These are phyloP conservation scores for Xylariales sp. DNA, from an alignment of 2,329 filamentous ascomycete species.

Conservation along the genomic window DNA sequence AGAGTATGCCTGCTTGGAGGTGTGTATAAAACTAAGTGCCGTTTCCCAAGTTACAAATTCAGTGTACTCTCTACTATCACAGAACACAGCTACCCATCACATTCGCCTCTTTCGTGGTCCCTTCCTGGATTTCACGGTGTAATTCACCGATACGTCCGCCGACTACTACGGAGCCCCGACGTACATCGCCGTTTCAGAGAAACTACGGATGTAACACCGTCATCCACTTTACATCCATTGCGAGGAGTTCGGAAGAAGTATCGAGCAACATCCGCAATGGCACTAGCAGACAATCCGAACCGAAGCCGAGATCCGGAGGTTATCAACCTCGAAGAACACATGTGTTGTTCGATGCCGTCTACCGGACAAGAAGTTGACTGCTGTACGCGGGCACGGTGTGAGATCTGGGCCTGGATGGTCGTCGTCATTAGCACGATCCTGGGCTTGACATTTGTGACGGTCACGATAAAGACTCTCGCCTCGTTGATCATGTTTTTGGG, in stretches of 20 bases:
- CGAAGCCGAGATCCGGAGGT: neutral
- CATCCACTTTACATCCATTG: neutral
- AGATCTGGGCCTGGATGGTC: neutral
- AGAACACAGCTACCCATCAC: no score
- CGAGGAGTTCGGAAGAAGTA: neutral
- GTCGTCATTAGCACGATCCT: neutral
- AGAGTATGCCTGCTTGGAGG: neutral
- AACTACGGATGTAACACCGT: neutral
- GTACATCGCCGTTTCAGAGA: neutral
- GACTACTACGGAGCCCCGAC: neutral
- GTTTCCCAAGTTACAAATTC: neutral
- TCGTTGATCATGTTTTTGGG: neutral
- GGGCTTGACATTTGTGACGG: neutral
- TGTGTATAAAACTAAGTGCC: neutral
- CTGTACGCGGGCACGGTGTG: neutral
- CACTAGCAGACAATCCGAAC: no score
- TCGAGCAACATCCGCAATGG: neutral
- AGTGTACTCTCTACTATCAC: no score
- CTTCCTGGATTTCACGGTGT: no score
- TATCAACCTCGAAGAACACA: neutral
- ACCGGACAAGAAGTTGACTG: no score
- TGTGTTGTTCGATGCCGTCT: no score
- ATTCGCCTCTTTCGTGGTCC: no score
- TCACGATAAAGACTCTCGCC: neutral
- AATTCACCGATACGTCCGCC: neutral